Evolutionary conservation across 2,329 filamentous ascomycete genomes (phyloP).

Genomic region (Fusarium brevicatenulatum): DNA sequence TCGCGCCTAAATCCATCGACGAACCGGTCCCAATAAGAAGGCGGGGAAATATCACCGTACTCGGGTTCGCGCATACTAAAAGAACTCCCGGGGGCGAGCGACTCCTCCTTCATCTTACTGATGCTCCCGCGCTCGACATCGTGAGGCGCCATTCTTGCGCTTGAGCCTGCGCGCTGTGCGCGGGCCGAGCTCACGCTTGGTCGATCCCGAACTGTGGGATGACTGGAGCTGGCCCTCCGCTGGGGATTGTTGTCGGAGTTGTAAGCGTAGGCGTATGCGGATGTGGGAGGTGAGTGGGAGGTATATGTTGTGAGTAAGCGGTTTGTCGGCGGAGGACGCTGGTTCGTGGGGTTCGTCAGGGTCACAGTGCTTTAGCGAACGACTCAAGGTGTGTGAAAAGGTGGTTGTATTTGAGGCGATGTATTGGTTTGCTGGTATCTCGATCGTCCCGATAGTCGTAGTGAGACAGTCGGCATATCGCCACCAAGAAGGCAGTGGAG

Average conservation of each 20-base stretch:
- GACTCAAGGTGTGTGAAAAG: background rate
- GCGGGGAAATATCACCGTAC: constrained; percentile 52
- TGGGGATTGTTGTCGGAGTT: constrained; percentile 11
- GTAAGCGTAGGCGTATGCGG: constrained; percentile 7
- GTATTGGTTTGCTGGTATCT: constrained; percentile 9
- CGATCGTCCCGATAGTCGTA: constrained; percentile 23
- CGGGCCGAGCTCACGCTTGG: constrained; percentile 37
- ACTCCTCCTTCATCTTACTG: constrained; percentile 66
- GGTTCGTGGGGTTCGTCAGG: constrained; percentile 30
- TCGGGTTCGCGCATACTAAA: constrained; percentile 63
- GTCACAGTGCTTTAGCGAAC: constrained; percentile 19
- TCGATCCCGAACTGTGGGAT: constrained; percentile 26
- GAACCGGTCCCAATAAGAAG: constrained; percentile 55
- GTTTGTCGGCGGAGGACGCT: constrained; percentile 22
- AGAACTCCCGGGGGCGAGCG: constrained; percentile 59
- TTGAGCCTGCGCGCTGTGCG: constrained; percentile 44
- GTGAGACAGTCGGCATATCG: constrained; percentile 33
- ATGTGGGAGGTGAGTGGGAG: constrained; percentile 24
- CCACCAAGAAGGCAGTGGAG: constrained; percentile 16
- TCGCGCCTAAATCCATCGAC: constrained; percentile 73
- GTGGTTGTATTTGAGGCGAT: constrained; percentile 2
- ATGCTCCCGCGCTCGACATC: constrained; percentile 68
- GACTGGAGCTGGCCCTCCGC: constrained; percentile 34
- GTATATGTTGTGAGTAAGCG: constrained; percentile 28
- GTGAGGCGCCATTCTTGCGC: constrained; percentile 51